Evolutionary conservation across 148 eudicot species (phyloP).

Genomic region (Camellia lanceoleosa): DNA sequence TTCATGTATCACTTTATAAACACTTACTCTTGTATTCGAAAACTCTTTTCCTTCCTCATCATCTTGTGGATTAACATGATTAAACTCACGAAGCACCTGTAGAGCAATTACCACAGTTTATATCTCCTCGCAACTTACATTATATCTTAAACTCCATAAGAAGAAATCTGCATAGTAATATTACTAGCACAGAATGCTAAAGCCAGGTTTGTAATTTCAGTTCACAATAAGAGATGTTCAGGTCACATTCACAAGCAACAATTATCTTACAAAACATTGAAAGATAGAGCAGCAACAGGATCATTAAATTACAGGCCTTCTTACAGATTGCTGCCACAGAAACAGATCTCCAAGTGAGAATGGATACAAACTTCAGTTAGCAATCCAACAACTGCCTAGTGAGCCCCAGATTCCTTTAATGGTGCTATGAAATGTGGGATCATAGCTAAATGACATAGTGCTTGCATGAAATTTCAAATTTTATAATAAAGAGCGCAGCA

Average conservation of each 20-base stretch:
- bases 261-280: not conserved
- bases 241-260: not conserved
- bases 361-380: not conserved
- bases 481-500: constrained; percentile 7
- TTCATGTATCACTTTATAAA: not conserved
- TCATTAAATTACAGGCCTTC: not conserved
- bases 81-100: constrained; percentile 96
- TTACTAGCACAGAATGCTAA: not conserved
- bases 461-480: not conserved
- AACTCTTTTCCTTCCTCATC: constrained; percentile 96
- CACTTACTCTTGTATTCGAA: constrained; percentile 70
- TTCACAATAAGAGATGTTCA: not conserved
- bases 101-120: constrained; percentile 14
- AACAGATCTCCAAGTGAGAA: not conserved
- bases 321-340: not conserved
- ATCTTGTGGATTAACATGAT: constrained; percentile 93
- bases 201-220: not conserved
- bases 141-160: not conserved
- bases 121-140: not conserved
- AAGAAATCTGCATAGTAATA: not conserved
- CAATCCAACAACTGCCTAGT: not conserved
- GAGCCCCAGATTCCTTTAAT: not conserved
- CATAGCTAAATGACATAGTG: not conserved
- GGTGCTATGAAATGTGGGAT: not conserved
- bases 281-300: constrained; percentile 2